Percentiles rank a stretch among this genome's conserved stretches.
phyloP scores from a whole-genome alignment of 805 yeast species.

The Saccharomycopsis fermentans region DNA sequence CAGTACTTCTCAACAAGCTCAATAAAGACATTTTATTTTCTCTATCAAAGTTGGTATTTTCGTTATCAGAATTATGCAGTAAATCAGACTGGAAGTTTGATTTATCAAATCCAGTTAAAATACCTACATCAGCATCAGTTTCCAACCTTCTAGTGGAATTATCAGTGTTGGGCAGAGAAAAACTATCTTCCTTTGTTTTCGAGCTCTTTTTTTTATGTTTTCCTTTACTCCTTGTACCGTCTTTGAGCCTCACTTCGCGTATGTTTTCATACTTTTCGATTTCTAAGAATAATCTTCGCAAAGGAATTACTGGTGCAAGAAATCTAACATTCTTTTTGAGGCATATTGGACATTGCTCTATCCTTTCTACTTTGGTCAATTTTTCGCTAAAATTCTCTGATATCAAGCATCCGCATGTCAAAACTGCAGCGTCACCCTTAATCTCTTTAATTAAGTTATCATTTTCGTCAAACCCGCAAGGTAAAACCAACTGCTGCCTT shows the following conservation, averaged over 20 bases:
- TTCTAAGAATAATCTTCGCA: slow-evolving; percentile 8
- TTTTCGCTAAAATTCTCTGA: slow-evolving; percentile 3
- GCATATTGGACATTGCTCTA: slow-evolving; percentile 10
- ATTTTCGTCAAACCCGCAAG: not conserved
- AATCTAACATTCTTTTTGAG: not conserved
- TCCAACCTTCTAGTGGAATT: not conserved
- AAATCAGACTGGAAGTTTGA: not conserved
- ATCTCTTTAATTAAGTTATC: not conserved
- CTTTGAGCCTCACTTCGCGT: not conserved
- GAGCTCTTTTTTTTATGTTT: not conserved
- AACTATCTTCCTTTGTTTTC: not conserved
- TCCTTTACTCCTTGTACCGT: not conserved
- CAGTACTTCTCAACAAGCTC: slow-evolving; percentile 12
- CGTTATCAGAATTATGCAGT: not conserved
- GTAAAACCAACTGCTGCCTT: not conserved
- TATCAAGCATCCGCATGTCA: slow-evolving; percentile 17
- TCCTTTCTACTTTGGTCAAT: not conserved
- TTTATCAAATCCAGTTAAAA: not conserved
- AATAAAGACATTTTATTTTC: slow-evolving; percentile 12
- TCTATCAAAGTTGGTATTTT: not conserved
- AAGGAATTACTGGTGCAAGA: slow-evolving; percentile 11
- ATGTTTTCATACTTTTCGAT: not conserved
- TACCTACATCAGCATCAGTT: not conserved
- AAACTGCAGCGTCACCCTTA: slow-evolving; percentile 12
- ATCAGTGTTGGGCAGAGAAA: not conserved